Conservation (phyloP, 2,329 filamentous ascomycete genomes). For the Penicillium sp. region DNA sequence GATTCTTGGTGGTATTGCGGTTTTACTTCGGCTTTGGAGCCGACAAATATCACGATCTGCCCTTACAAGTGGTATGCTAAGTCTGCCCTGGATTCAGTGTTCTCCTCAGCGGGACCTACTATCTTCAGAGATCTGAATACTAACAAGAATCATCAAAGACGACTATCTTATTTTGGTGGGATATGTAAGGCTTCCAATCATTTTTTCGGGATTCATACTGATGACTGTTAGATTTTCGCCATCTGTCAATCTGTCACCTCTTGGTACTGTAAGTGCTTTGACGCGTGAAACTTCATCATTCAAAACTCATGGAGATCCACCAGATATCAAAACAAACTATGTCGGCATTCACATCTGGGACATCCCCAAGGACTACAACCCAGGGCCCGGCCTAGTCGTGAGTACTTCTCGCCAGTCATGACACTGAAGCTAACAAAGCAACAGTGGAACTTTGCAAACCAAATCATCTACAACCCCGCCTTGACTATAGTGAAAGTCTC, state of each 20-base stretch:
- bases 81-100: background rate
- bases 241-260: conserved; percentile 24
- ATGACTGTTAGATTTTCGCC: conserved; percentile 17
- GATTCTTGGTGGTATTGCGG: conserved; percentile 23
- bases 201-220: no score
- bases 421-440: background rate
- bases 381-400: conserved; percentile 18
- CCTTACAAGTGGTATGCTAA: conserved; percentile 21
- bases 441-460: conserved; percentile 31
- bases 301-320: background rate
- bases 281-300: no score
- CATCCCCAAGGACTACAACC: conserved; percentile 20
- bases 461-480: conserved; percentile 33
- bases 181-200: conserved; percentile 19
- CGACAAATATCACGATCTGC: conserved; percentile 23
- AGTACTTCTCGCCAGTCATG: background rate
- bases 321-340: conserved; percentile 30
- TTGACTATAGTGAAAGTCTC: conserved; percentile 34
- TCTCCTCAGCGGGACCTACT: no score
- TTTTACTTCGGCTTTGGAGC: conserved; percentile 30
- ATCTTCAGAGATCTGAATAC: background rate
- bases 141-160: conserved; percentile 15
- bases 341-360: conserved; percentile 28
- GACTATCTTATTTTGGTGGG: conserved; percentile 26
- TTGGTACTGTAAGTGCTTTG: conserved; percentile 27